Conservation (phyloP, 805 yeast genomes). For the Teunomyces lycoperdinae region DNA sequence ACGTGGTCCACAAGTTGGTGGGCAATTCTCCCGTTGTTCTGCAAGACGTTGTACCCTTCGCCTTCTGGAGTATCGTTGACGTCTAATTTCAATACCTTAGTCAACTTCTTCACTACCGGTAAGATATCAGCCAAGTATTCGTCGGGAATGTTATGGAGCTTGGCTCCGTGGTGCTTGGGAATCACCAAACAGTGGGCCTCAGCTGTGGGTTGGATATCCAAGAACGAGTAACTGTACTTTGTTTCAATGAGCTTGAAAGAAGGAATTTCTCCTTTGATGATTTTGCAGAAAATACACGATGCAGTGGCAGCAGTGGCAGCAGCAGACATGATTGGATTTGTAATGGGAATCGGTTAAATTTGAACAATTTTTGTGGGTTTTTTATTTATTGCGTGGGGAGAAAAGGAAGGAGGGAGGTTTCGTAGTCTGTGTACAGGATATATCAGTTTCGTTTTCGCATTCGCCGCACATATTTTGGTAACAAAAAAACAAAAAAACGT, state of each 20-base stretch:
- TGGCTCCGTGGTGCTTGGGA: slow-evolving; percentile 93
- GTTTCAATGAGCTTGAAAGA: slow-evolving; percentile 88
- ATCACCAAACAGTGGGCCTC: slow-evolving; percentile 86
- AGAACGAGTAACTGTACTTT: slow-evolving; percentile 72
- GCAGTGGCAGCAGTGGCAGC: slow-evolving; percentile 27
- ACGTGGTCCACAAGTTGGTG: slow-evolving; percentile 96
- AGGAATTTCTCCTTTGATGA: slow-evolving; percentile 94
- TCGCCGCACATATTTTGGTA: too few species aligned
- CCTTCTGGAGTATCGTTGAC: slow-evolving; percentile 61
- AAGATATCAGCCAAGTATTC: slow-evolving; percentile 82
- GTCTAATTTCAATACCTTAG: slow-evolving; percentile 65
- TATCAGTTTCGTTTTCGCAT: too few species aligned
- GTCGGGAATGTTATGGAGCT: slow-evolving; percentile 88
- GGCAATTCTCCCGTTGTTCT: slow-evolving; percentile 92
- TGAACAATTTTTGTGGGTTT: neutral
- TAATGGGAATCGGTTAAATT: neutral
- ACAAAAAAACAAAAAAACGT: neutral
- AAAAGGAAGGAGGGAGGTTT: neutral
- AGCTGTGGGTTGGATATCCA: slow-evolving; percentile 91
- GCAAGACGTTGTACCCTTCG: slow-evolving; percentile 81
- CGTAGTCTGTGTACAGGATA: too few species aligned
- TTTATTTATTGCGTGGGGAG: neutral
- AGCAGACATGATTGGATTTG: slow-evolving; percentile 3
- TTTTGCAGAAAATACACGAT: slow-evolving; percentile 88
- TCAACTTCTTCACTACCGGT: slow-evolving; percentile 85